Conservation (phyloP, 2,329 filamentous ascomycete genomes). For the Escovopsis sp. region DNA sequence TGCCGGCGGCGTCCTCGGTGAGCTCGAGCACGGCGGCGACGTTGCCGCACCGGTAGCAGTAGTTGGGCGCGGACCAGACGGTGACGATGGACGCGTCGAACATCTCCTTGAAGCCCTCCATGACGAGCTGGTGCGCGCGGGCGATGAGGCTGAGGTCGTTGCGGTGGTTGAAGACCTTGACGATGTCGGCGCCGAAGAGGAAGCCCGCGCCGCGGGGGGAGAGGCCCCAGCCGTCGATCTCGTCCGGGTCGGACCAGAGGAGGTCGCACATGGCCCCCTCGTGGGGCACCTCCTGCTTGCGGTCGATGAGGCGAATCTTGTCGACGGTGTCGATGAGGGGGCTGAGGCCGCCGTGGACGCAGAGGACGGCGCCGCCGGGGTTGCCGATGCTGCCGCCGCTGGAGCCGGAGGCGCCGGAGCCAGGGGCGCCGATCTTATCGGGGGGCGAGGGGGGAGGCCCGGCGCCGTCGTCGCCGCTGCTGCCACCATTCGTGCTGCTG, state of each 20-base stretch:
- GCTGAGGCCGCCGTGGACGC: conserved; percentile 85
- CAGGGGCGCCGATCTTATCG: conserved; percentile 49
- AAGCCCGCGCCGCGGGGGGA: conserved; percentile 91
- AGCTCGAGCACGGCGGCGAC: conserved; percentile 90
- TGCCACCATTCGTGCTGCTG: conserved; percentile 13
- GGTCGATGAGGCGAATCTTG: conserved; percentile 85
- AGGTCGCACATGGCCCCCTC: conserved; percentile 98
- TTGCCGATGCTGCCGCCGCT: conserved; percentile 50
- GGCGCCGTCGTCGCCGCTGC: conserved; percentile 7
- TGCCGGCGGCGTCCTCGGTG: conserved; percentile 69
- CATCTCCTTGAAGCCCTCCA: conserved; percentile 99
- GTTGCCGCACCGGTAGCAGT: conserved; percentile 92
- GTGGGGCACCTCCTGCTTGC: conserved; percentile 96
- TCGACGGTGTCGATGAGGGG: conserved; percentile 87
- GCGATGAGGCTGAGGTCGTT: conserved; percentile 90
- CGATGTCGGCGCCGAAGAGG: conserved; percentile 88
- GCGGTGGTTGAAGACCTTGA: conserved; percentile 86
- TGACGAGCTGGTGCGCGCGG: conserved; percentile 89
- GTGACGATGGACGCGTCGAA: conserved; percentile 92
- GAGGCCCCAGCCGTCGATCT: conserved; percentile 93
- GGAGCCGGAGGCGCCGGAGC: conserved; percentile 60
- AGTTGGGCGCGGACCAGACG: conserved; percentile 96
- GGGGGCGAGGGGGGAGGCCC: too few relatives aligned
- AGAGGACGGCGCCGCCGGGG: conserved; percentile 71
- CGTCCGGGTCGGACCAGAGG: conserved; percentile 94